These are phyloP conservation scores for Monilinia laxa DNA, from an alignment of 2,329 filamentous ascomycete species.

Conservation along the genomic window DNA sequence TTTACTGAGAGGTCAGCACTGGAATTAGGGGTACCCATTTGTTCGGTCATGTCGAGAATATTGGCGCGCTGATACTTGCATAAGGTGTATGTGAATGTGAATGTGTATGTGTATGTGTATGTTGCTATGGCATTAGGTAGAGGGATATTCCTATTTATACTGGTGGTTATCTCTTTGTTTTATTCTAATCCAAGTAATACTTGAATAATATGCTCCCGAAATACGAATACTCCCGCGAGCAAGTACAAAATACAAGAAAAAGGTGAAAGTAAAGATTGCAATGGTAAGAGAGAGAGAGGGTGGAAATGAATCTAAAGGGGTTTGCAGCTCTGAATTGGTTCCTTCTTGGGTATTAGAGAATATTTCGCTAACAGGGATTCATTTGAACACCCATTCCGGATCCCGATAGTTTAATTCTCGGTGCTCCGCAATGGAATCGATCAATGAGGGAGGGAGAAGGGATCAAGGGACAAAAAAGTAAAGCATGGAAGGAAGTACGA, in stretches of 20 bases:
- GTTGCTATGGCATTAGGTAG: conserved; percentile 1
- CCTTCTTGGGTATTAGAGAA: conserved; percentile 21
- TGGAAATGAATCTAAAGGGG: conserved; percentile 21
- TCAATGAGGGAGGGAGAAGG: conserved; percentile 14
- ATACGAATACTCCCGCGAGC: conserved; percentile 20
- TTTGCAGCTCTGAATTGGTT: conserved; percentile 23
- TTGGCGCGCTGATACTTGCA: conserved; percentile 13
- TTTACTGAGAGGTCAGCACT: conserved; percentile 40
- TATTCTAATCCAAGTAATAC: conserved; percentile 4
- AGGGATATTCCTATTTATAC: not conserved
- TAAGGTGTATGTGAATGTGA: not conserved
- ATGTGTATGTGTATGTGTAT: not conserved
- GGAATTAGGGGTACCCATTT: conserved; percentile 40
- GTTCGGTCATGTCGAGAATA: conserved; percentile 37
- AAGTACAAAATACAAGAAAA: conserved; percentile 11
- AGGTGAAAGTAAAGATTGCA: conserved; percentile 7
- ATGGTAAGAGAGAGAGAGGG: not conserved
- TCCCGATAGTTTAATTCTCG: conserved; percentile 18
- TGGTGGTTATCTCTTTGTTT: conserved; percentile 11
- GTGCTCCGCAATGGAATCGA: conserved; percentile 11
- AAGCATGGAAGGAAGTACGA: no score
- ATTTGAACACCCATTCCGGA: conserved; percentile 13
- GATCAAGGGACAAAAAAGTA: conserved; percentile 4
- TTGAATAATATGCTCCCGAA: conserved; percentile 9
- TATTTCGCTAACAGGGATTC: conserved; percentile 25